A percentile compares a stretch with the other conserved stretches of the same genome.
Conservation (phyloP, 192 early-diverging fungal species). For the Rhizoclosmatium sp. region DNA sequence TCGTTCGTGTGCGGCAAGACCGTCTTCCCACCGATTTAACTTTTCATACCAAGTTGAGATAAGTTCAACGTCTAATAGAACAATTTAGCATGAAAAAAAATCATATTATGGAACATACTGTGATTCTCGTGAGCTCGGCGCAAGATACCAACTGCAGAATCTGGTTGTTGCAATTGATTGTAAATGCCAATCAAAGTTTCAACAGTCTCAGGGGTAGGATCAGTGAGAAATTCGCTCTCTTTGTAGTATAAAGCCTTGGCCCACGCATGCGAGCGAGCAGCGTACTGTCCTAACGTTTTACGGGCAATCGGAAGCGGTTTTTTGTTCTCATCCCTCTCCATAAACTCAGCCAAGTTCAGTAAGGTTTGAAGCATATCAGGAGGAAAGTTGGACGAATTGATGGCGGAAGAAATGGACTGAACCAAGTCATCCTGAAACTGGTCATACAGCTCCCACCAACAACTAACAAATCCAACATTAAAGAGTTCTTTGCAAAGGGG, state of each 20-base stretch:
- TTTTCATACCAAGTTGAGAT: slow-evolving; percentile 85
- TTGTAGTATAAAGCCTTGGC: slow-evolving; percentile 93
- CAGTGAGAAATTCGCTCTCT: slow-evolving; percentile 79
- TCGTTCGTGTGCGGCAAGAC: slow-evolving; percentile 74
- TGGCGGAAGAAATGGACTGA: slow-evolving; percentile 70
- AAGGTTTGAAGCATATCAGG: slow-evolving; percentile 82
- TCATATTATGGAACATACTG: slow-evolving; percentile 5
- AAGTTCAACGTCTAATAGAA: slow-evolving; percentile 55
- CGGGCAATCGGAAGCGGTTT: slow-evolving; percentile 84
- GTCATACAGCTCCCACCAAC: slow-evolving; percentile 84
- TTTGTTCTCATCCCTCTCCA: slow-evolving; percentile 90
- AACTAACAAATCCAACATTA: slow-evolving; percentile 90
- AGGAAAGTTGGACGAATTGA: slow-evolving; percentile 74
- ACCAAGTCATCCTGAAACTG: slow-evolving; percentile 83
- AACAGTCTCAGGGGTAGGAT: slow-evolving; percentile 57
- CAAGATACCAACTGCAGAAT: slow-evolving; percentile 88
- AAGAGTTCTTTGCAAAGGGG: slow-evolving; percentile 79
- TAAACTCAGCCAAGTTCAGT: slow-evolving; percentile 88
- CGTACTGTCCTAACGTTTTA: slow-evolving; percentile 77
- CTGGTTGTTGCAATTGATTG: slow-evolving; percentile 84
- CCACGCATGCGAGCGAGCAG: slow-evolving; percentile 82
- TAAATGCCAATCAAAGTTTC: slow-evolving; percentile 86
- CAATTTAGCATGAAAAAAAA: neutral
- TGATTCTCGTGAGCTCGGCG: slow-evolving; percentile 75
- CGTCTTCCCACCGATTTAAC: slow-evolving; percentile 86